phyloP scores from a whole-genome alignment of 768 basidiomycete species.

The Russula lepida region DNA sequence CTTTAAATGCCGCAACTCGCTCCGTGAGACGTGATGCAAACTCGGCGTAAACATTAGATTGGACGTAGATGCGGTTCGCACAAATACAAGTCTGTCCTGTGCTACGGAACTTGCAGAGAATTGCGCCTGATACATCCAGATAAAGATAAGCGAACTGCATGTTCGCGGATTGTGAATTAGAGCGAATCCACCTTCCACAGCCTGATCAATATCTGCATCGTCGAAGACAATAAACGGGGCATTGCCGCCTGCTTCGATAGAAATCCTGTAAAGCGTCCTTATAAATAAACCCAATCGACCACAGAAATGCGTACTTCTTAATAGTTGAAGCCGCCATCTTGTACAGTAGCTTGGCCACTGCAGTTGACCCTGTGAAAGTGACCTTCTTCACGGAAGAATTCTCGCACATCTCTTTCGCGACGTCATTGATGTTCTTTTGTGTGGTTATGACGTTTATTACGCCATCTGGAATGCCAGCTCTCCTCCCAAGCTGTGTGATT shows the following conservation, averaged over 20 bases:
- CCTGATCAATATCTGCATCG: constrained; percentile 88
- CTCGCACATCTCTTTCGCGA: constrained; percentile 92
- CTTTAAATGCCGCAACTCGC: constrained; percentile 71
- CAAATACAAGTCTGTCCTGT: constrained; percentile 83
- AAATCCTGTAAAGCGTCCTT: constrained; percentile 34
- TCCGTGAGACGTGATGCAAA: constrained; percentile 84
- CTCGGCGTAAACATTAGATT: constrained; percentile 84
- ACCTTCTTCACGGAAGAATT: constrained; percentile 81
- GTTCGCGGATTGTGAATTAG: constrained; percentile 9
- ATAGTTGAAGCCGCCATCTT: constrained; percentile 65
- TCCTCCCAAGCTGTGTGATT: constrained; percentile 56
- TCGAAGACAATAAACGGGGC: constrained; percentile 96
- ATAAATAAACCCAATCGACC: not conserved
- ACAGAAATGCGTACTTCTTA: constrained; percentile 56
- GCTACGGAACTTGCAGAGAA: constrained; percentile 70
- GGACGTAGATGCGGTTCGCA: constrained; percentile 89
- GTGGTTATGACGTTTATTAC: constrained; percentile 94
- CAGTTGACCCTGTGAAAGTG: constrained; percentile 84
- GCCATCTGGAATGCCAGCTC: constrained; percentile 91
- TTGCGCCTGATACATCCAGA: constrained; percentile 40
- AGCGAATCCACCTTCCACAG: constrained; percentile 60
- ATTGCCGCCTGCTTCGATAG: constrained; percentile 89
- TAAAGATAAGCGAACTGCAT: not conserved
- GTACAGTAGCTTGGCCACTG: constrained; percentile 70
- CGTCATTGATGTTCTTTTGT: constrained; percentile 71